These are phyloP conservation scores for Cladophialophora carrionii DNA, from an alignment of 2,329 filamentous ascomycete genomes.

Conservation along the genomic window DNA sequence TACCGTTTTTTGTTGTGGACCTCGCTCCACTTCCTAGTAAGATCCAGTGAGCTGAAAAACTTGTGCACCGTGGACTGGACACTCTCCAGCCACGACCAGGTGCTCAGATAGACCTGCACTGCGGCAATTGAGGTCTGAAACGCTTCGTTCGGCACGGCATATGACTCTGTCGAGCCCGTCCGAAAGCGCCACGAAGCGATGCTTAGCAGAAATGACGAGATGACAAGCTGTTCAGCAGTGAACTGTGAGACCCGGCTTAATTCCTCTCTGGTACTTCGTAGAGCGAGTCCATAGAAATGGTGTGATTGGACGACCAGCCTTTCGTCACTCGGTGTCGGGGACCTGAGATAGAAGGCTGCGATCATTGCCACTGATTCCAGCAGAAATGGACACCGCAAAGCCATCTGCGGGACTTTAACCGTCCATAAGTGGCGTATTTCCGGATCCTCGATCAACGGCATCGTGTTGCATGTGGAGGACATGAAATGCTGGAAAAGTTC, in stretches of 20 bases:
- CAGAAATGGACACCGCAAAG: conserved; percentile 4
- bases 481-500: conserved; percentile 7
- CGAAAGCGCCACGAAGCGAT: conserved; percentile 11
- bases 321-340: conserved; percentile 3
- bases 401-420: conserved; percentile 6
- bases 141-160: conserved; percentile 2
- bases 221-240: conserved; percentile 9
- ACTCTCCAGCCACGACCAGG: conserved; percentile 8
- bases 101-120: conserved; percentile 7
- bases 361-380: conserved; percentile 6
- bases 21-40: conserved; percentile 8
- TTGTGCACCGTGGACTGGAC: neutral
- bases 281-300: conserved; percentile 8
- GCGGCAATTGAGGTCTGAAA: conserved; percentile 8
- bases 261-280: conserved; percentile 4
- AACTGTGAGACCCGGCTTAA: neutral
- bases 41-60: conserved; percentile 9
- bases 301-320: conserved; percentile 6
- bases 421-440: conserved; percentile 1
- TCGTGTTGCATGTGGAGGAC: conserved; percentile 1
- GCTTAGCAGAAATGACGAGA: conserved; percentile 5
- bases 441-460: conserved; percentile 4
- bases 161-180: neutral
- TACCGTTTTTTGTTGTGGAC: conserved; percentile 5
- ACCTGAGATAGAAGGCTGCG: conserved; percentile 5